Base-by-base conservation (phyloP, 2,329 filamentous ascomycete species). In the Cercospora brassicicola region DNA sequence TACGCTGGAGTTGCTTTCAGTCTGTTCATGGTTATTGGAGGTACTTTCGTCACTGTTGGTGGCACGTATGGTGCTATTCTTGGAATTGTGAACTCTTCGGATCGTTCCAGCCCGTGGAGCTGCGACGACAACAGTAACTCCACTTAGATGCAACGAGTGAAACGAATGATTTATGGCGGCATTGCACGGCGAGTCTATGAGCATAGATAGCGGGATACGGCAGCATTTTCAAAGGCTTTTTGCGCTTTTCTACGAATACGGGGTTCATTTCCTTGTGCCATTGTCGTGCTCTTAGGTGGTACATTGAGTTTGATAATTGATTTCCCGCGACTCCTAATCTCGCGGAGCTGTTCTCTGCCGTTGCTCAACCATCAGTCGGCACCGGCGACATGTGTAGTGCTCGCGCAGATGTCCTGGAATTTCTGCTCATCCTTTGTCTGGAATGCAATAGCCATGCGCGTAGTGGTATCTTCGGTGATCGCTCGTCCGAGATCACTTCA, bases 51-150 rank as follows among this genome's bases (percentile, higher is more conserved):
- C 15, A 82, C 79, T 73, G 73, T 83, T 45, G 79, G 75, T 1
- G 82, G 82, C 0, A 83, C 82, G 0, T 84, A 83, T 59, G 82
- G 81, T 1, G 81, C 81, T 0, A 74, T 84, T 15, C 72, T 82
- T 9, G 77, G 74, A 2, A 80, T 82, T n/a, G 77, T 81, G 15
- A 73, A 80, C 31, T 67, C 68, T 9, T 20, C 45, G 7, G 66
- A 64, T 55, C 64, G 70, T 8, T 69, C 65, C 1, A 61, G 53
- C 15, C 69, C 72, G 9, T 73, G 72, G 72, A 70, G 67, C 20
- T 73, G 72, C 26, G 66, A 66, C n/a, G 72, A 73, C 33, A 73
- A 78, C 9, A 79, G 78, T 4, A 74, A 69, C 11, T 73, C 65
- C 0, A 79, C 77, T 15, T 74, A 71, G 18, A 33, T 30, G 48